Conservation (phyloP, 345 rosid species). For the Angophora floribunda region DNA sequence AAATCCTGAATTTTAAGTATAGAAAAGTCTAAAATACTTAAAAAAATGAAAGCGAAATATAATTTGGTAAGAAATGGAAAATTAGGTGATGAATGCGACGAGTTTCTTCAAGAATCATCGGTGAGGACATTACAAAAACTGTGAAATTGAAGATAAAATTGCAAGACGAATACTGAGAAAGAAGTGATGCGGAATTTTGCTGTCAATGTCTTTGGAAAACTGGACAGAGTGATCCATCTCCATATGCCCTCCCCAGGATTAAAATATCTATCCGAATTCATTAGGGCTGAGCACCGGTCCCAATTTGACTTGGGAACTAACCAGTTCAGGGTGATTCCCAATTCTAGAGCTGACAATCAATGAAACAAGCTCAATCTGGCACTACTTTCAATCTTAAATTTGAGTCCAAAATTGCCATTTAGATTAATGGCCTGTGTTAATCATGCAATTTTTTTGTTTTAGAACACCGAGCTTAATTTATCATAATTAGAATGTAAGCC, state of each 20-base stretch:
- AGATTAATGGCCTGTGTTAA: neutral
- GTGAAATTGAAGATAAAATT: neutral
- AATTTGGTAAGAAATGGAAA: neutral
- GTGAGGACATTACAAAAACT: neutral
- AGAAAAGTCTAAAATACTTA: neutral
- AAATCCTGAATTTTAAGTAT: neutral
- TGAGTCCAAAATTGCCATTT: rapidly evolving
- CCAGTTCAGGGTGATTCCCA: rapidly evolving
- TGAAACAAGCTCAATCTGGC: neutral
- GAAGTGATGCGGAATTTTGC: neutral
- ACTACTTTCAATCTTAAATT: neutral
- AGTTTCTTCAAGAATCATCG: neutral
- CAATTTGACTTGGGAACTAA: neutral
- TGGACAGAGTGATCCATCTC: neutral
- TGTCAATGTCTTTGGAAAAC: neutral
- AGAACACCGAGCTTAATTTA: rapidly evolving
- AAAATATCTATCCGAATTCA: neutral
- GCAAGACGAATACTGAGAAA: neutral
- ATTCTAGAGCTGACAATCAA: neutral
- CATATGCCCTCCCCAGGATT: neutral
- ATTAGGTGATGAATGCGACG: neutral
- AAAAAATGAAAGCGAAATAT: neutral
- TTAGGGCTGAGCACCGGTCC: neutral
- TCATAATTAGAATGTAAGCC: neutral
- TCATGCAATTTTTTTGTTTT: neutral